Base-by-base conservation (phyloP, 108 stramenopile species). In the Cylindrotheca fusiformis region DNA sequence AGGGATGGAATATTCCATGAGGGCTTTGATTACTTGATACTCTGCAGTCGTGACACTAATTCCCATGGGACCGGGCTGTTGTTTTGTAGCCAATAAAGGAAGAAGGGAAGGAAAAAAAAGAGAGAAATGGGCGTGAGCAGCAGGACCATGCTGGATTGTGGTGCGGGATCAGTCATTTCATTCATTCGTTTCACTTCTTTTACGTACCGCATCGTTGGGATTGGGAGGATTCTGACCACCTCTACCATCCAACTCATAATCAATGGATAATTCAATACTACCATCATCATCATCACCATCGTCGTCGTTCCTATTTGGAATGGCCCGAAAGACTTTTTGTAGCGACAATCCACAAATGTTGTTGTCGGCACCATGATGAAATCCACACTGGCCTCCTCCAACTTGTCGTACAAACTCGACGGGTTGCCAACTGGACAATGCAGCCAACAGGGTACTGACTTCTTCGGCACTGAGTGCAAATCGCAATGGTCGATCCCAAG, bases 391-490 rank as follows among this genome's bases (percentile, higher is more conserved):
- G n/a, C n/a, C n/a, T 19, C 50, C 0, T 27, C 21, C 24, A 8
- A 12, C 6, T 33, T 62, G 60, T 21, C 69, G 51, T 14, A 36
- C 36, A 4, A 63, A 49, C 41, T 71, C 69, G 6, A 71, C 58
- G 4, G 55, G 25, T 22, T 63, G 53, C 1, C 61, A 60, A 22
- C 41, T 36, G 26, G 62, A 41, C 45, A 72, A 55, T 19, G 50
- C 10, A 1, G 71, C 57, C 55, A 72, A 14, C 8, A 64, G 14
- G 10, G 52, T 20, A 18, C 63, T 57, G 5, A 32, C 49, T 61
- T 74, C 72, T 53, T 74, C 72, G 12, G 72, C 65, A 21, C 45
- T 55, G 14, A 74, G 48, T 0, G 65, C 72, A 48, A 74, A 74
- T 46, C 65, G 50, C 1, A 65, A 32, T 4, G 72, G 44, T 20